A percentile compares a stretch with the other conserved stretches of the same genome.
Conservation (phyloP, 768 basidiomycete genomes). For the Agaricus sinodeliciosus region DNA sequence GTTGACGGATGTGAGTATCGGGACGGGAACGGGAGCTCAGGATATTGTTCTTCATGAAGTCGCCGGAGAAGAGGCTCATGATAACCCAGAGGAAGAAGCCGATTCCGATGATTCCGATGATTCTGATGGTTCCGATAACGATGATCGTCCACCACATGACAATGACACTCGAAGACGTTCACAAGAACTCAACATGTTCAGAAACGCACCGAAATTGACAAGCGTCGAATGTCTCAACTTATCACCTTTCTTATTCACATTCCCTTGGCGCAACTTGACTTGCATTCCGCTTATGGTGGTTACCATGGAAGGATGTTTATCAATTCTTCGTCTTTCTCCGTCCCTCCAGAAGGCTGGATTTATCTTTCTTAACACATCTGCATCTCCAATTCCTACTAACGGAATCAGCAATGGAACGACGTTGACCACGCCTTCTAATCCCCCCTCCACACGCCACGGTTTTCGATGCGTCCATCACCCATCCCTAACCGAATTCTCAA, state of each 20-base stretch:
- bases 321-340: constrained; percentile 22
- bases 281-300: constrained; percentile 26
- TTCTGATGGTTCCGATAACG: not conserved
- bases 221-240: constrained; percentile 30
- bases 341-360: constrained; percentile 22
- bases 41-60: constrained; percentile 5
- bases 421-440: not conserved
- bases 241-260: constrained; percentile 24
- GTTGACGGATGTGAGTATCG: constrained; percentile 26
- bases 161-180: not conserved
- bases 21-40: constrained; percentile 22
- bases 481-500: constrained; percentile 27
- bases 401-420: not conserved
- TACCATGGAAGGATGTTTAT: constrained; percentile 24
- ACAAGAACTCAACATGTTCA: constrained; percentile 21
- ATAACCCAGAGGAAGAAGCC: not conserved
- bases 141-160: not conserved
- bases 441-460: not conserved
- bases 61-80: not conserved
- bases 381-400: not conserved
- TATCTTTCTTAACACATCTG: constrained; percentile 17
- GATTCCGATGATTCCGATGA: not conserved
- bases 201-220: constrained; percentile 22
- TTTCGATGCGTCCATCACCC: constrained; percentile 20
- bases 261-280: constrained; percentile 27